A percentile compares a stretch with the other conserved stretches of the same genome.
Evolutionary conservation across 169 alveolate genomes (phyloP).

Genomic region (Plasmodium adleri): DNA sequence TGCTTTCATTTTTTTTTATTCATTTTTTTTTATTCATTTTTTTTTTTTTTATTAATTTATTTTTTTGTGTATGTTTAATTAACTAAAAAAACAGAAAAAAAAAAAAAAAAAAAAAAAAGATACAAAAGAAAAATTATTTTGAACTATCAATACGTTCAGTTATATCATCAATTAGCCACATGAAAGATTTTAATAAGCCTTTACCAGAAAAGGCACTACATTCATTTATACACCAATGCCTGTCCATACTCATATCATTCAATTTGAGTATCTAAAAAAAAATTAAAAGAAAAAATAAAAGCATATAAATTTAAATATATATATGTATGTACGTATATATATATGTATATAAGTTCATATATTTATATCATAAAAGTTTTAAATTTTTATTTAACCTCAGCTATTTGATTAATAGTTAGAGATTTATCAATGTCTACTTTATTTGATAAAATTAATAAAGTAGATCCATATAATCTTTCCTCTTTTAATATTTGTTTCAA

Average conservation of each 20-base stretch:
- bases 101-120: not conserved
- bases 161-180: slow-evolving; percentile 96
- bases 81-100: slow-evolving; percentile 6
- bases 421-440: slow-evolving; percentile 64
- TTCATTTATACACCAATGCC: slow-evolving; percentile 96
- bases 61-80: not conserved
- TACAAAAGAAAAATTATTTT: slow-evolving; percentile 27
- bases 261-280: slow-evolving; percentile 81
- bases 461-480: slow-evolving; percentile 91
- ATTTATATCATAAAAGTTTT: slow-evolving; percentile 84
- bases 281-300: not conserved
- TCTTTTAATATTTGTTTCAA: slow-evolving; percentile 94
- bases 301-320: not conserved
- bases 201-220: slow-evolving; percentile 95
- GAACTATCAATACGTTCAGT: slow-evolving; percentile 89
- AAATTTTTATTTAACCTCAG: slow-evolving; percentile 40
- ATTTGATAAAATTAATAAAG: slow-evolving; percentile 77
- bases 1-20: too few species aligned
- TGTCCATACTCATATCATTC: slow-evolving; percentile 84
- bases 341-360: not conserved
- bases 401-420: slow-evolving; percentile 73
- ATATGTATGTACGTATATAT: not conserved
- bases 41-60: not conserved
- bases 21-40: not conserved
- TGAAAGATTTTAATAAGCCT: slow-evolving; percentile 95